Evolutionary conservation across 2,329 filamentous ascomycete genomes (phyloP).

Genomic region (Alternaria brassicicola): DNA sequence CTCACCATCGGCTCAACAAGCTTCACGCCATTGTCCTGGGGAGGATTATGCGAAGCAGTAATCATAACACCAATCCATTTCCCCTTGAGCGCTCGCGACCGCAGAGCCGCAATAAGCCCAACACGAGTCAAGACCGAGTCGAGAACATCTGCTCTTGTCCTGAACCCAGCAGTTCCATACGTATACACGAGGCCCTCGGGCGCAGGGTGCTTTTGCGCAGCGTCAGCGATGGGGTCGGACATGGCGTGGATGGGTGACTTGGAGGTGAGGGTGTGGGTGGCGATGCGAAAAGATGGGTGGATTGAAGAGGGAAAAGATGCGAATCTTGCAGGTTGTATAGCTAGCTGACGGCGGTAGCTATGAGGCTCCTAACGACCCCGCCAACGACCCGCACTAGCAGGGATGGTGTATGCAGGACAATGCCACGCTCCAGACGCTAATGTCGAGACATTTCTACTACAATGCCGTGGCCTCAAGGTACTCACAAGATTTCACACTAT

Average conservation of each 20-base stretch:
- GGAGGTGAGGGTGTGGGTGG: background rate
- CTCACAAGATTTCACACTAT: too few species aligned
- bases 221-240: conserved; percentile 42
- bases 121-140: conserved; percentile 93
- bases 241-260: conserved; percentile 18
- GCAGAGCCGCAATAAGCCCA: conserved; percentile 83
- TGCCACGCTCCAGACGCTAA: too few species aligned
- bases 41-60: conserved; percentile 70
- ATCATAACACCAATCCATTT: conserved; percentile 90
- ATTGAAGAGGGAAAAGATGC: conserved; percentile 6
- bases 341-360: background rate
- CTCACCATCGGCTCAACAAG: conserved; percentile 88
- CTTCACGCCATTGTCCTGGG: conserved; percentile 70
- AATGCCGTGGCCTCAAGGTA: too few species aligned
- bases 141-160: conserved; percentile 79
- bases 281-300: background rate
- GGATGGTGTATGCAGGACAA: conserved; percentile 28
- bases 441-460: too few species aligned
- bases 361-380: conserved; percentile 16
- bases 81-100: conserved; percentile 86
- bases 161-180: conserved; percentile 59
- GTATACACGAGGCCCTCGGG: conserved; percentile 46
- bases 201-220: conserved; percentile 46
- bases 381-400: conserved; percentile 17
- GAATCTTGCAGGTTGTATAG: background rate